These are phyloP conservation scores for Eudorina sp. DNA, from an alignment of 139 green algal genomes.

Conservation along the genomic window DNA sequence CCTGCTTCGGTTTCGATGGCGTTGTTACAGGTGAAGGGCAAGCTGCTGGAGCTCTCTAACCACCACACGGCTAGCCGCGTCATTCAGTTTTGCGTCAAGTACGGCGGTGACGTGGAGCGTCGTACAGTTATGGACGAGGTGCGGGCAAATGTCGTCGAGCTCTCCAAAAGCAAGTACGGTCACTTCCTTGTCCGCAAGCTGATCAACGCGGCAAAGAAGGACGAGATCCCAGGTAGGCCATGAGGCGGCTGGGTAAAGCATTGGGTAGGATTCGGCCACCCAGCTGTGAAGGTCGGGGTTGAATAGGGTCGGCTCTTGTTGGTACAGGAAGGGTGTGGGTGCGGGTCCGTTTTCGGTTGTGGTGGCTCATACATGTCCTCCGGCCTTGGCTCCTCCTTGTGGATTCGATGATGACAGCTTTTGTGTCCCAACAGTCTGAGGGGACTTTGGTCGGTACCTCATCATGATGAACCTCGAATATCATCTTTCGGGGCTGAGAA, in stretches of 20 bases:
- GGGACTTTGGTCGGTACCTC: too few relatives aligned
- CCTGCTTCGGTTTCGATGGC: too few relatives aligned
- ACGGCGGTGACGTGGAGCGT: constrained; percentile 70
- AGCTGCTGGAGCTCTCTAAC: constrained; percentile 75
- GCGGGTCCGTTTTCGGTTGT: too few relatives aligned
- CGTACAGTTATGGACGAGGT: constrained; percentile 79
- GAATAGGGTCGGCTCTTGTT: too few relatives aligned
- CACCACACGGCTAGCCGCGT: constrained; percentile 87
- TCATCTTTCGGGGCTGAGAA: constrained; percentile 33
- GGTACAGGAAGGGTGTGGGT: too few relatives aligned
- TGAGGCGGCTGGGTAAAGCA: too few relatives aligned
- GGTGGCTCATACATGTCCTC: too few relatives aligned
- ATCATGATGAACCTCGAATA: background rate
- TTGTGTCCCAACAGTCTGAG: constrained; percentile 7
- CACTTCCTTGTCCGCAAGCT: constrained; percentile 90
- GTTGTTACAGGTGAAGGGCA: constrained; percentile 71
- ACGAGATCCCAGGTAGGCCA: constrained; percentile 72
- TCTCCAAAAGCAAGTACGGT: constrained; percentile 88
- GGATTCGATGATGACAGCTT: constrained; percentile 2
- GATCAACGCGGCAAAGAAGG: constrained; percentile 75
- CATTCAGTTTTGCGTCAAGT: constrained; percentile 89
- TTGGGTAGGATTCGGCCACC: too few relatives aligned
- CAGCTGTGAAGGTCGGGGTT: too few relatives aligned
- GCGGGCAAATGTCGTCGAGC: constrained; percentile 71
- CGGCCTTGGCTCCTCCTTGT: too few relatives aligned